Evolutionary conservation across 441 rosid genomes (phyloP), one percentile per base, ranked within the genome.

Genomic region (Erodium texanum): DNA sequence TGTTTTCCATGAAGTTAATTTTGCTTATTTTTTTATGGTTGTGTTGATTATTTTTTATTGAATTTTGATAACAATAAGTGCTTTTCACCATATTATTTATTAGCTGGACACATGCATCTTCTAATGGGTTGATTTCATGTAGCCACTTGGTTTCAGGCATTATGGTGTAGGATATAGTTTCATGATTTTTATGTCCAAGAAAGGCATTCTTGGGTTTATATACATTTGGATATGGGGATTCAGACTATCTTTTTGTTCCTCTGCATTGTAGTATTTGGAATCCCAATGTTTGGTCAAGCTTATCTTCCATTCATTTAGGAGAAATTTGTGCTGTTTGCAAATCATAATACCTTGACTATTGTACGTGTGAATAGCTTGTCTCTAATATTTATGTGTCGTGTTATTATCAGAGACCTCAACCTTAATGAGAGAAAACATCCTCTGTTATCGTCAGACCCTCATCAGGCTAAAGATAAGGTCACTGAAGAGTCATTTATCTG

Each of bases 401-500:
- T 38, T 38, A 38, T 38, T 80, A 70, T 59, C 71, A 82, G 84
- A 78, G 76, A n/a, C 64, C 68, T 68, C 14, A 32, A n/a, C 64
- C 68, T 68, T n/a, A 32, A 48, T 62, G 70, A 62, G 50, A 81
- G 56, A 64, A 82, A 70, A 74, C 78, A 79, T 73, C 67, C 75
- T 70, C 71, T 58, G 63, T 73, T 78, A 2, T 61, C 79, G 48
- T 41, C 69, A 8, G 91, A 83, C 62, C 71, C 74, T 66, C 81
- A 79, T 74, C 92, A 84, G 76, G 81, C 72, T 61, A 89, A 89
- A 62, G 84, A 81, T 58, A 85, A 80, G 84, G 79, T 75, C 63
- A 70, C 84, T 61, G 92, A 89, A 75, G 93, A 89, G 79, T 87
- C 84, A 52, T 78, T 87, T 66, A 82, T 86, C 73, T 92, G 94